Evolutionary conservation across 23 red algal species (phyloP), one percentile per base, ranked within the genome.

Genomic region (Agarophyton chilense): DNA sequence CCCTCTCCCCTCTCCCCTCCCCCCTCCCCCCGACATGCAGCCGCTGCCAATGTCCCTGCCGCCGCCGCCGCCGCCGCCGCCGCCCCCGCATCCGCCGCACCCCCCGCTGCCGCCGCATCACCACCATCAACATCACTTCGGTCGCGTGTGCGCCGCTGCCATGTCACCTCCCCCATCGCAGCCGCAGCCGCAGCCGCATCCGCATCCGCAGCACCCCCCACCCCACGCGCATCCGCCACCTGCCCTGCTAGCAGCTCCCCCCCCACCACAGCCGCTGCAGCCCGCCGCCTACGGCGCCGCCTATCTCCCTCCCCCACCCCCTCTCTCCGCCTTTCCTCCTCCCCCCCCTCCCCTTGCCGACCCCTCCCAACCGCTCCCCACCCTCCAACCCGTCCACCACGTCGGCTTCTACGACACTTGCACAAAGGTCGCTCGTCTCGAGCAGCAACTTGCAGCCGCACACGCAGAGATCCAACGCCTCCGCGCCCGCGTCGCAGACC

Each of bases 401-500:
- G 26, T 77, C 16, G 34, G 34, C 64, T 58, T 21, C 71, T 75
- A 88, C 44, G 54, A 72, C 71, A 34, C 84, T 1, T 73, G 39
- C 68, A 36, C 84, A n/a, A 77, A 88, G 53, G 67, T 88, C 49
- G 42, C 38, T 4, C 68, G 68, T 25, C 26, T 88, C 46, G 84
- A 88, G 32, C 51, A 62, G 14, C 58, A 95, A 52, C 87, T 95
- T 52, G 46, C 57, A 25, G 44, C 52, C 21, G 85, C 79, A 33
- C 81, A 65, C 32, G 34, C 52, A 13, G 92, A 95, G 45, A 95
- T 95, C 52, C 84, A 95, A 19, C 50, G 82, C 49, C 28, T 95
- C 17, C 52, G 83, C 50, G 18, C 47, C 8, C 52, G 57, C 61
- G 46, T 90, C 29, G 81, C 52, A 54, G 82, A 88, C 16, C 32